These are phyloP conservation scores for Fraxinus xanthoxyloides DNA, from an alignment of 305 asterid genomes.

Conservation along the genomic window DNA sequence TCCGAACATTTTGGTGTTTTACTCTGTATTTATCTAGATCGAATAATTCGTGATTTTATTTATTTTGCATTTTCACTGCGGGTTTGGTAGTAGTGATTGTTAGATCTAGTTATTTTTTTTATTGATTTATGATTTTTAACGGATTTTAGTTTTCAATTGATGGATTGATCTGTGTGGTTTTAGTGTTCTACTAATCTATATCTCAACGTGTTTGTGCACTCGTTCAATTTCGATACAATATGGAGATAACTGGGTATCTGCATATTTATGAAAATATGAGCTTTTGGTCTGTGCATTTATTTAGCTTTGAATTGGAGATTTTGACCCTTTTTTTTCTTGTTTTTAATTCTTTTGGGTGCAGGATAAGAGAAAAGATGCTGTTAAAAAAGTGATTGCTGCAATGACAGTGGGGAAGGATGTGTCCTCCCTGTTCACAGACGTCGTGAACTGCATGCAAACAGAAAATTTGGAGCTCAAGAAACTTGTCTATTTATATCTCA, in stretches of 20 bases:
- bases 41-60: not conserved
- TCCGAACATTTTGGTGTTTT: not conserved
- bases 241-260: not conserved
- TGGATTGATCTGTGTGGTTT: constrained; percentile 26
- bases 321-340: not conserved
- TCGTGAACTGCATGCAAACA: constrained; percentile 96
- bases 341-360: no score
- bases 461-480: constrained; percentile 96
- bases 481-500: constrained; percentile 91
- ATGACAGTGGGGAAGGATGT: constrained; percentile 99
- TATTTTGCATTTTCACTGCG: constrained; percentile 8
- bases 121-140: constrained; percentile 13
- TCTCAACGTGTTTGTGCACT: not conserved
- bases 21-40: not conserved
- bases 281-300: not conserved
- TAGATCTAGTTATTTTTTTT: constrained; percentile 41
- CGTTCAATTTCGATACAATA: not conserved
- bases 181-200: not conserved
- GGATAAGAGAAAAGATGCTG: constrained; percentile 99
- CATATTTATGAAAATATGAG: not conserved
- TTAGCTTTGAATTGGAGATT: constrained; percentile 13
- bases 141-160: not conserved
- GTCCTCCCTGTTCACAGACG: constrained; percentile 94
- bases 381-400: constrained; percentile 95
- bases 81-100: constrained; percentile 26